Base-by-base conservation (phyloP, 2,329 filamentous ascomycete genomes). In the Rhynchosporium graminicola region DNA sequence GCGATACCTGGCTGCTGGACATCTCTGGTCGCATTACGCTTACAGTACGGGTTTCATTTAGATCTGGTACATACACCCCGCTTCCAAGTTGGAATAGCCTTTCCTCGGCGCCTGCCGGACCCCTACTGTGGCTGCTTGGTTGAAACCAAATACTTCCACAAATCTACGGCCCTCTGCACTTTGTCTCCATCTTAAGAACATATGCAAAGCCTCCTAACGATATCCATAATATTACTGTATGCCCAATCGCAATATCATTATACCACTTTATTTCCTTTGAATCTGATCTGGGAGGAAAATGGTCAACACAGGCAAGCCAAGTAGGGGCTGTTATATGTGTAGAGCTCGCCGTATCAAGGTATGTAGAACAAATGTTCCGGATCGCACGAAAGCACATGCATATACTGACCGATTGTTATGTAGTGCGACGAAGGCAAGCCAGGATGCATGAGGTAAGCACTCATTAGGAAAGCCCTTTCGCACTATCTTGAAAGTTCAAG, bases 251-350 rank as follows among this genome's bases (percentile, higher is more conserved):
- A 60, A 57, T 50, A 28, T 12, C 52, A 36, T 54, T n/a, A 42
- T 28, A 42, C 12, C 43, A 38, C 46, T 4, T 43, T 36, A n/a
- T 15, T 33, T 29, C 45, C 10, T 33, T 26, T 33, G 43, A 62
- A 28, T 62, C 29, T 48, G 72, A 74, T 64, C 48, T 54, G 40
- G 55, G 47, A 50, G 20, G n/a, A 63, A 51, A 67, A 87, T 87
- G 84, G 84, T 86, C 12, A 87, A 86, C 69, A 84, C 82, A 63
- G 85, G 85, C 45, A 86, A 85, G 75, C 83, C 85, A 69, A 87
- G 84, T 0, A 78, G 80, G 76, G 88, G 87, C 69, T 90, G 88
- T 70, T 87, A 88, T 76, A 89, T 87, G 82, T 90, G 88, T 74
- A 82, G 87, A 72, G 87, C 82, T 47, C 82, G 87, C 65, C 82